Percentiles rank a stretch among this genome's conserved stretches.
Evolutionary conservation across 169 alveolate genomes (phyloP).

Genomic region (Cryptosporidium tyzzeri): DNA sequence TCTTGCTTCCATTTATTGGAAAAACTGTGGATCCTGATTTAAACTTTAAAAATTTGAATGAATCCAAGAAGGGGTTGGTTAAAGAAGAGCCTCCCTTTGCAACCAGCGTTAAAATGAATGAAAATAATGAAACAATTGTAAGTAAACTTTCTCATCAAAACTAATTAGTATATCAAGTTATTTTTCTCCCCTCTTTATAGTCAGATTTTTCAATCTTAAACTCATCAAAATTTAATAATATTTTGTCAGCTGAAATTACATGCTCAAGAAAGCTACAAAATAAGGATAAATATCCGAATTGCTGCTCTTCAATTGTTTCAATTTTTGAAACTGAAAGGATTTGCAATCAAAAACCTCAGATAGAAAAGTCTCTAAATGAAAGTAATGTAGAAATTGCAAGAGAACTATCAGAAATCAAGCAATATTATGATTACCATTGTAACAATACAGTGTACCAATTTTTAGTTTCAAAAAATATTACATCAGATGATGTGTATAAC

Average conservation of each 20-base stretch:
- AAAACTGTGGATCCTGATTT: background rate
- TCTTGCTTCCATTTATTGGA: background rate
- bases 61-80: too few relatives aligned
- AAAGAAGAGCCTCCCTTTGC: background rate
- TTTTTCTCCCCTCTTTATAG: background rate
- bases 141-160: background rate
- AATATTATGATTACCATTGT: slow-evolving; percentile 31
- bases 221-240: background rate
- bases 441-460: slow-evolving; percentile 4
- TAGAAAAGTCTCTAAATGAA: background rate
- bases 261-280: slow-evolving; percentile 32
- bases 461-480: slow-evolving; percentile 33
- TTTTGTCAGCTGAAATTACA: slow-evolving; percentile 8
- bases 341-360: background rate
- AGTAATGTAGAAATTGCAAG: background rate
- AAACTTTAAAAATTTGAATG: background rate
- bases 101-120: background rate
- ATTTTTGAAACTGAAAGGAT: slow-evolving; percentile 31
- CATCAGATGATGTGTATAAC: slow-evolving; percentile 22
- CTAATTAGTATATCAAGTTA: background rate
- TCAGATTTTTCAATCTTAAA: background rate
- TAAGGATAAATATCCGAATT: slow-evolving; percentile 3
- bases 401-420: background rate
- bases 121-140: background rate
- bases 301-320: slow-evolving; percentile 37